Evolutionary conservation across 2,329 filamentous ascomycete genomes (phyloP).

Genomic region (Alternaria sp.): DNA sequence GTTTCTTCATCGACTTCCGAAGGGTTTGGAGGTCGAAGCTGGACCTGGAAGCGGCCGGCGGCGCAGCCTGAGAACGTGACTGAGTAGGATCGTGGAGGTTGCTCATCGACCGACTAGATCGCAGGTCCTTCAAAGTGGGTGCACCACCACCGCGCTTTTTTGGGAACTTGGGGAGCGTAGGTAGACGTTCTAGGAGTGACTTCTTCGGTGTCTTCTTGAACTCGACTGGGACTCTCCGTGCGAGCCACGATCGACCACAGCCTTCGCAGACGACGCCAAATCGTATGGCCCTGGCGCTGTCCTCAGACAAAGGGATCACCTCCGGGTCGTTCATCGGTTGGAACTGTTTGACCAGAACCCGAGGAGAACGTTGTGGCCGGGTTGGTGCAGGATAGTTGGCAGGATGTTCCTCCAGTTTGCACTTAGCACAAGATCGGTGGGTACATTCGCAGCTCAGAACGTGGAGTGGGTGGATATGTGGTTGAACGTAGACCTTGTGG

Average conservation of each 20-base stretch:
- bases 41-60: conserved; percentile 7
- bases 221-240: conserved; percentile 7
- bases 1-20: conserved; percentile 15
- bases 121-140: conserved; percentile 15
- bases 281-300: conserved; percentile 10
- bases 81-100: conserved; percentile 1
- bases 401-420: conserved; percentile 17
- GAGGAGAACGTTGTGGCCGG: too few relatives aligned
- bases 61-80: background rate
- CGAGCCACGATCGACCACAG: conserved; percentile 35
- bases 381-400: too few relatives aligned
- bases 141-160: background rate
- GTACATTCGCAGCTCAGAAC: conserved; percentile 29
- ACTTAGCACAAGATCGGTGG: conserved; percentile 33
- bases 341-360: conserved; percentile 24
- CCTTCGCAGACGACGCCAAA: conserved; percentile 34
- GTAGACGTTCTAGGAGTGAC: conserved; percentile 9
- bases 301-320: conserved; percentile 21
- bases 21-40: conserved; percentile 14
- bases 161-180: conserved; percentile 19
- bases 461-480: conserved; percentile 21
- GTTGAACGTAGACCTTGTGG: conserved; percentile 10
- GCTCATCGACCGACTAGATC: conserved; percentile 18
- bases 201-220: conserved; percentile 15
- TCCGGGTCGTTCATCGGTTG: conserved; percentile 33